A percentile compares a stretch with the other conserved stretches of the same genome.
These are phyloP conservation scores for Dioszegia aurantiaca DNA, from an alignment of 768 basidiomycete species.

Conservation along the genomic window DNA sequence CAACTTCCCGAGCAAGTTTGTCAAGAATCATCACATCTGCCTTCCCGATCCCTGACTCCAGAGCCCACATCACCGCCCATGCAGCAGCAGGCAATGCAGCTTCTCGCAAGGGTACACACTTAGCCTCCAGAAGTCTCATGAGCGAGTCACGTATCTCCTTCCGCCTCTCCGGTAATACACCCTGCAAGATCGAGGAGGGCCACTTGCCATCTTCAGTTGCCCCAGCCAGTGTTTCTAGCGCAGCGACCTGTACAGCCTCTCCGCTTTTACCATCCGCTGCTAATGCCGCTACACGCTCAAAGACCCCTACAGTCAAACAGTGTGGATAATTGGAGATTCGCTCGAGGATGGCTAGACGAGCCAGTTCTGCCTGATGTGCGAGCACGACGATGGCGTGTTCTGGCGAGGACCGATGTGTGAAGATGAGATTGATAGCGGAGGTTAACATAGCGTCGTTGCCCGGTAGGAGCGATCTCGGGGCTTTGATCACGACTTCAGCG, in stretches of 20 bases:
- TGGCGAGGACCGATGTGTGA: background rate
- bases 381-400: background rate
- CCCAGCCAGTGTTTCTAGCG: constrained; percentile 21
- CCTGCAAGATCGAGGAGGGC: constrained; percentile 1
- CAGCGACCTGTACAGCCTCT: constrained; percentile 15
- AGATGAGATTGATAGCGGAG: constrained; percentile 9
- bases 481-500: background rate
- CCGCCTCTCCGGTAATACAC: background rate
- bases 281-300: constrained; percentile 16
- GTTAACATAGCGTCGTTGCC: constrained; percentile 1
- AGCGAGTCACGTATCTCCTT: background rate
- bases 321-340: background rate
- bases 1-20: background rate
- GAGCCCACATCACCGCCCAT: constrained; percentile 20
- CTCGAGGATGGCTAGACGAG: constrained; percentile 11
- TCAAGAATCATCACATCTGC: background rate
- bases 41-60: background rate
- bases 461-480: background rate
- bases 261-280: constrained; percentile 12
- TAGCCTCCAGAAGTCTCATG: background rate
- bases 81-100: constrained; percentile 31
- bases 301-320: background rate
- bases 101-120: constrained; percentile 34
- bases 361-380: background rate
- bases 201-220: background rate